Evolutionary conservation across 306 rosid species (phyloP).

Genomic region (Senna siamea): DNA sequence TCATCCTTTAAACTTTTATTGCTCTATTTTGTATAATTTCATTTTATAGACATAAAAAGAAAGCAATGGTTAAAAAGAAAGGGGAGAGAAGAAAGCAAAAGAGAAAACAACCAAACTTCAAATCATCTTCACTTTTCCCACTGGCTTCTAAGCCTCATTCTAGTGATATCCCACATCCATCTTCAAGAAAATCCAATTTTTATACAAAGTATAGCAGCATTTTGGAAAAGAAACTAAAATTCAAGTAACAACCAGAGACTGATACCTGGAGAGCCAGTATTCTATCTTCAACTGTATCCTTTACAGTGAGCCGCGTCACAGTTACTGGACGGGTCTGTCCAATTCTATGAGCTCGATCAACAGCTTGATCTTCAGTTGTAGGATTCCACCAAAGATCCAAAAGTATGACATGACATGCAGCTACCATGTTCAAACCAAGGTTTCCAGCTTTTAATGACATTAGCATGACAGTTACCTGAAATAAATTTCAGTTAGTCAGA

Average conservation of each 20-base stretch:
- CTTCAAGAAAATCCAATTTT: slow-evolving; percentile 11
- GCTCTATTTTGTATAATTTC: neutral
- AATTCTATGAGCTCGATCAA: slow-evolving; percentile 96
- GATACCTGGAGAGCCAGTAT: slow-evolving; percentile 91
- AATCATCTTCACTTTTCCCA: slow-evolving; percentile 1
- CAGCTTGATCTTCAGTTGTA: slow-evolving; percentile 97
- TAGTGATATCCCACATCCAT: neutral
- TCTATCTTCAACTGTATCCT: slow-evolving; percentile 93
- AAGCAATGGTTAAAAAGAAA: neutral
- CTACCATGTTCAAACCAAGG: slow-evolving; percentile 97
- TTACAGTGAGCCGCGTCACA: slow-evolving; percentile 85
- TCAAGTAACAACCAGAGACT: slow-evolving; percentile 11
- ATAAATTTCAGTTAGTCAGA: slow-evolving; percentile 35
- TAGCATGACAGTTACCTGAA: slow-evolving; percentile 87
- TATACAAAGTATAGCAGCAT: neutral
- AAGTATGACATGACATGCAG: slow-evolving; percentile 94
- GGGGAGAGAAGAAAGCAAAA: neutral
- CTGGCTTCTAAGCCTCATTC: slow-evolving; percentile 28
- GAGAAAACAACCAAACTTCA: too few species aligned
- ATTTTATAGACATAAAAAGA: neutral
- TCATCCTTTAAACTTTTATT: neutral
- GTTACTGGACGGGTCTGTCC: slow-evolving; percentile 99
- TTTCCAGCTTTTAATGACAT: slow-evolving; percentile 99
- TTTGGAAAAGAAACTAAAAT: slow-evolving; percentile 24
- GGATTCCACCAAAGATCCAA: slow-evolving; percentile 99